Percentiles rank a stretch among this genome's conserved stretches.
Evolutionary conservation across 768 basidiomycete genomes (phyloP).

Genomic region (Tylopilus intermedius): DNA sequence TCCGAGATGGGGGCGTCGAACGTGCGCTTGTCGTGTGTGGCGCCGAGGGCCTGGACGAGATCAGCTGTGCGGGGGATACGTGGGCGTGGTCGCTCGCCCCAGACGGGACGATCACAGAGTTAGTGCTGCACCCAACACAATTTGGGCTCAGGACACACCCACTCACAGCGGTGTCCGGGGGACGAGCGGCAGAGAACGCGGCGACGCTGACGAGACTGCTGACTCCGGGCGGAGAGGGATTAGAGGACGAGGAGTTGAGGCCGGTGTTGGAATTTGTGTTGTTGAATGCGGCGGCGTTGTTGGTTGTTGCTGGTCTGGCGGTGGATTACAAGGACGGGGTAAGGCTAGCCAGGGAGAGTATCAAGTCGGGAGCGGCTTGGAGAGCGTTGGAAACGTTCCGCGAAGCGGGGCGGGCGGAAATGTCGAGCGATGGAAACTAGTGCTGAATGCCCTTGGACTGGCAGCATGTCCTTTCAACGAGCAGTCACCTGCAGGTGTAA

Average conservation of each 20-base stretch:
- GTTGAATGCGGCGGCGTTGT: constrained; percentile 83
- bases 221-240: constrained; percentile 38
- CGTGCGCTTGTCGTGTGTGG: constrained; percentile 93
- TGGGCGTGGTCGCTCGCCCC: constrained; percentile 71
- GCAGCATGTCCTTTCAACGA: no score
- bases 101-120: constrained; percentile 60
- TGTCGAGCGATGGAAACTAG: not conserved
- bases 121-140: constrained; percentile 57
- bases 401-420: constrained; percentile 30
- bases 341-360: constrained; percentile 55
- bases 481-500: no score
- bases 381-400: constrained; percentile 50
- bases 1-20: constrained; percentile 68
- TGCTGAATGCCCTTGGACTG: no score
- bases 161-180: constrained; percentile 64
- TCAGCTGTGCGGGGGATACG: constrained; percentile 89
- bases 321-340: constrained; percentile 67
- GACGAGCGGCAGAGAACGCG: constrained; percentile 77
- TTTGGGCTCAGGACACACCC: constrained; percentile 78
- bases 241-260: constrained; percentile 42
- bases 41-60: constrained; percentile 87
- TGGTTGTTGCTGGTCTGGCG: constrained; percentile 80
- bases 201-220: constrained; percentile 64
- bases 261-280: constrained; percentile 83
- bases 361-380: constrained; percentile 59